Evolutionary conservation across 352 stramenopile species (phyloP), one percentile per base, ranked within the genome.

Genomic region (Pythium sukuiense): DNA sequence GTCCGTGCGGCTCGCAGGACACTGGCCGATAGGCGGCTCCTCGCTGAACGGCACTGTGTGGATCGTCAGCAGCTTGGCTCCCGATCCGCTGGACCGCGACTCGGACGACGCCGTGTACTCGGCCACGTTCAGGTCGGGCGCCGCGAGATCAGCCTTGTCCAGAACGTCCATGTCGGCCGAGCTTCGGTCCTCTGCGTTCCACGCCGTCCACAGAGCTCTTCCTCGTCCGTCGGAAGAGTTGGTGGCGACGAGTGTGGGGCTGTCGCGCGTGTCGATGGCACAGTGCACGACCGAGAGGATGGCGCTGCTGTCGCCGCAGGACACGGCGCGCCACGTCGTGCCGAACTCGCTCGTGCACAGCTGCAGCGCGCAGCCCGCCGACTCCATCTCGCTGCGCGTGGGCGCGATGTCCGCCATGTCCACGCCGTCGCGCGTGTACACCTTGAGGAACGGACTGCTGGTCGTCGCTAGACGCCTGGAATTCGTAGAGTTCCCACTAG

Each of bases 11-110:
- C 45, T 61, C 5, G 27, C 32, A 7, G 67, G 67, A 50, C 67
- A 74, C 58, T 74, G 67, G 30, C 67, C 67, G 6, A 74, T 59
- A 6, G 59, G 61, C 6, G 67, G 67, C 37, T 74, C 67, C 27
- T 68, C 58, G 26, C 32, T 61, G n/a, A 70, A 74, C 0, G 67
- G 43, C 32, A 74, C 57, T 0, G 67, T 67, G 45, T 74, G 67
- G 57, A 74, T 74, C 2, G 67, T 32, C n/a, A 66, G 32, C 29
- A 71, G 29, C 52, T 11, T 33, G 49, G 24, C 45, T 3, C 14
- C 8, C 2, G 32, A 35, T 3, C 45, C 8, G 18, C 24, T 52
- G 45, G n/a, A 24, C 20, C 45, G 41, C 14, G 41, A 49, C 16
- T 49, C 14, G 1, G 35, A 43, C 35, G 35, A 18, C 45, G 45